Evolutionary conservation across 2,329 filamentous ascomycete genomes (phyloP).

Genomic region (Parafenestella ontariensis): DNA sequence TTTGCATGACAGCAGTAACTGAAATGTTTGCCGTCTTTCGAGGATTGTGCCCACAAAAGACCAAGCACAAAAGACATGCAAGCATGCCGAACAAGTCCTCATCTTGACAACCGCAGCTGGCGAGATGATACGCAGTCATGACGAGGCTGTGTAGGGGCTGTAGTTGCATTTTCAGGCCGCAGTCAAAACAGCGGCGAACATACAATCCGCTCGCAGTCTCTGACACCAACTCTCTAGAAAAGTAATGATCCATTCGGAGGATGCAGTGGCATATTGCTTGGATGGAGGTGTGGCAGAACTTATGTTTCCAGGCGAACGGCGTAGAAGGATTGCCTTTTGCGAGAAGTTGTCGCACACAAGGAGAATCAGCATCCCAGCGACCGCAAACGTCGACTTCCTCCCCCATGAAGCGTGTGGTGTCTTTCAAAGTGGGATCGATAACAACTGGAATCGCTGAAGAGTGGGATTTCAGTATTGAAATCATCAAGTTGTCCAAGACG

Average conservation of each 20-base stretch:
- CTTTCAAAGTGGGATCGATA: conserved; percentile 36
- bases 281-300: conserved; percentile 54
- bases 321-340: conserved; percentile 32
- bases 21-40: conserved; percentile 23
- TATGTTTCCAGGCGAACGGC: conserved; percentile 53
- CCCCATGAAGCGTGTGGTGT: conserved; percentile 41
- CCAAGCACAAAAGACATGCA: conserved; percentile 45
- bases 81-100: conserved; percentile 53
- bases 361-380: conserved; percentile 53
- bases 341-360: conserved; percentile 41
- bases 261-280: conserved; percentile 51
- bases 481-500: conserved; percentile 50
- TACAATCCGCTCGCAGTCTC: conserved; percentile 37
- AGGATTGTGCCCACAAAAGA: conserved; percentile 39
- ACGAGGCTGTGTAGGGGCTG: conserved; percentile 49
- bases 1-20: conserved; percentile 10
- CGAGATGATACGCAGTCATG: conserved; percentile 45
- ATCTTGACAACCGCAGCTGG: conserved; percentile 34
- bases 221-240: not conserved
- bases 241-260: conserved; percentile 10
- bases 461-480: conserved; percentile 49
- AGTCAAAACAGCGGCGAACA: conserved; percentile 33
- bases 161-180: conserved; percentile 42
- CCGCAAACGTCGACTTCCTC: conserved; percentile 54
- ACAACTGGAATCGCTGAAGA: conserved; percentile 32